Conservation (phyloP, 2,329 filamentous ascomycete species). For the Fusarium caatingaense region DNA sequence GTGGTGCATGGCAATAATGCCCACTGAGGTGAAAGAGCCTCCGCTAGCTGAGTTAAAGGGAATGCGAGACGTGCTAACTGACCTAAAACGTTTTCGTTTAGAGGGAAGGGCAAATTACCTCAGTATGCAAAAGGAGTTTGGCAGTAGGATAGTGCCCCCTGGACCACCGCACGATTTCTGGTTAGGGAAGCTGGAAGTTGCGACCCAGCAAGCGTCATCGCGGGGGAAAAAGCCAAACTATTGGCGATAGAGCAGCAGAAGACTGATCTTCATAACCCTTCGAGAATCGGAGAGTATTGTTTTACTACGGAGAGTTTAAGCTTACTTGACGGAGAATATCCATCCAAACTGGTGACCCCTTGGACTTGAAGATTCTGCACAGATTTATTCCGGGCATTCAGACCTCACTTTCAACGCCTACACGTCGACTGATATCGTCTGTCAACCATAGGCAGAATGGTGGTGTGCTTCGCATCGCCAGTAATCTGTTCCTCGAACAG, state of each 20-base stretch:
- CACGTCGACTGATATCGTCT: neutral
- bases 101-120: conserved; percentile 48
- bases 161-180: conserved; percentile 52
- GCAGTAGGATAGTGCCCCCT: conserved; percentile 15
- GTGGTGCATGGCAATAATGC: conserved; percentile 63
- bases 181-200: conserved; percentile 47
- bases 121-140: conserved; percentile 20
- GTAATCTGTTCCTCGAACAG: neutral
- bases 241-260: conserved; percentile 24
- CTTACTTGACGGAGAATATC: neutral
- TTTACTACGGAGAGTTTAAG: neutral
- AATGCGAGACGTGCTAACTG: conserved; percentile 59
- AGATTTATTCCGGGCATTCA: neutral
- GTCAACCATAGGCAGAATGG: neutral
- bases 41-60: conserved; percentile 45
- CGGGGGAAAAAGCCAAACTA: conserved; percentile 11
- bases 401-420: neutral
- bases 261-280: neutral
- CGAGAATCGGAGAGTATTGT: neutral
- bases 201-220: conserved; percentile 15
- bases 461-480: neutral
- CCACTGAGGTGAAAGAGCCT: conserved; percentile 47
- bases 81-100: conserved; percentile 55
- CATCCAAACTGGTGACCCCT: neutral
- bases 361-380: neutral